phyloP scores from a whole-genome alignment of 78 protist species.

The Dictyostelium intermedium region DNA sequence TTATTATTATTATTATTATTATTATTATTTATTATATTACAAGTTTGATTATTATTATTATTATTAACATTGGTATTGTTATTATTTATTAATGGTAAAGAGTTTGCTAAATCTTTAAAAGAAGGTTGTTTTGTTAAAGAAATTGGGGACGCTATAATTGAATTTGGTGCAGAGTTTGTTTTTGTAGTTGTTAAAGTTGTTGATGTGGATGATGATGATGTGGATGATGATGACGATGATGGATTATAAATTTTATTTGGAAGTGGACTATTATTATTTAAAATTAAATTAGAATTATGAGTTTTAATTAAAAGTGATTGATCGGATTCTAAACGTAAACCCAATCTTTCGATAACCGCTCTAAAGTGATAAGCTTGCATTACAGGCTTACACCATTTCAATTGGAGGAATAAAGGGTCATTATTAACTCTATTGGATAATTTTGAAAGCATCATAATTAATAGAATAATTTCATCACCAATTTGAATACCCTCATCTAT shows the following conservation, averaged over 20 bases:
- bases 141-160: not conserved
- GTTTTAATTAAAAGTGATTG: conserved; percentile 12
- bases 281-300: not conserved
- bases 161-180: not conserved
- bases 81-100: not conserved
- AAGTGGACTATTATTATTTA: not conserved
- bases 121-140: not conserved
- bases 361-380: conserved; percentile 38
- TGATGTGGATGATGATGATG: too few relatives aligned
- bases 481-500: conserved; percentile 42
- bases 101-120: not conserved
- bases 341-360: conserved; percentile 49
- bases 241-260: not conserved
- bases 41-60: not conserved
- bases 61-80: not conserved
- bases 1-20: not conserved
- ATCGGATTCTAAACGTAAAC: conserved; percentile 16
- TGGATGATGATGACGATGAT: not conserved
- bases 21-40: conserved; percentile 18
- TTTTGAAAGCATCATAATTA: conserved; percentile 44
- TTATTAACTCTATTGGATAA: conserved; percentile 22
- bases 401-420: conserved; percentile 16
- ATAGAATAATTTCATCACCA: conserved; percentile 18
- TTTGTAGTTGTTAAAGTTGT: not conserved
- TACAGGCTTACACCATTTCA: conserved; percentile 34